These are phyloP conservation scores for Aspergillus novoparasiticus DNA, from an alignment of 2,329 filamentous ascomycete species.

Conservation along the genomic window DNA sequence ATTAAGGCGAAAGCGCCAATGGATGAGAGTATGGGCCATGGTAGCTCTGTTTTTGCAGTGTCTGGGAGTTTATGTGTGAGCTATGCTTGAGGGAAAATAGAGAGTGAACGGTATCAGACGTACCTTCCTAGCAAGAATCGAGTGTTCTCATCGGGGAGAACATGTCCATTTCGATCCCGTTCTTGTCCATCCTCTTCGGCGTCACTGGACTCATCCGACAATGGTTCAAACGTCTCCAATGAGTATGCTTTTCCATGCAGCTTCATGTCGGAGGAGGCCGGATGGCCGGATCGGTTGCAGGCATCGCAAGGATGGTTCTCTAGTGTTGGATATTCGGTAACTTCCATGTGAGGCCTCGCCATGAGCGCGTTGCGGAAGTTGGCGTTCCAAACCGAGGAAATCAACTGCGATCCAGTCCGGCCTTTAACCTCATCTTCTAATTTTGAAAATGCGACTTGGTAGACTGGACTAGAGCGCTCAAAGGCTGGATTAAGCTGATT, in stretches of 20 bases:
- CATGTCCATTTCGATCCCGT: conserved; percentile 48
- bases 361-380: conserved; percentile 68
- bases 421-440: conserved; percentile 71
- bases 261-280: conserved; percentile 64
- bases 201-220: conserved; percentile 53
- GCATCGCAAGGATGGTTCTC: conserved; percentile 63
- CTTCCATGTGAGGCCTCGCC: conserved; percentile 64
- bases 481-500: conserved; percentile 76
- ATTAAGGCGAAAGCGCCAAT: conserved; percentile 77
- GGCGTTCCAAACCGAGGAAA: conserved; percentile 69
- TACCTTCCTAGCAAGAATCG: conserved; percentile 58
- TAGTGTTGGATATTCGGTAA: conserved; percentile 48
- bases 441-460: conserved; percentile 69
- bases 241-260: conserved; percentile 70
- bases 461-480: conserved; percentile 63
- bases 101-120: conserved; percentile 13
- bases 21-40: conserved; percentile 70
- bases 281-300: conserved; percentile 70
- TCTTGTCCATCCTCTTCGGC: conserved; percentile 39
- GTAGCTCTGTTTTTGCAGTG: conserved; percentile 67
- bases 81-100: background rate
- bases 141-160: conserved; percentile 47
- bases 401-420: conserved; percentile 70
- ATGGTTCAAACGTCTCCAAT: conserved; percentile 64
- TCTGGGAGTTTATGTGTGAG: conserved; percentile 24